These are phyloP conservation scores for Candida broadrunensis DNA, from an alignment of 805 yeast species.

Conservation along the genomic window DNA sequence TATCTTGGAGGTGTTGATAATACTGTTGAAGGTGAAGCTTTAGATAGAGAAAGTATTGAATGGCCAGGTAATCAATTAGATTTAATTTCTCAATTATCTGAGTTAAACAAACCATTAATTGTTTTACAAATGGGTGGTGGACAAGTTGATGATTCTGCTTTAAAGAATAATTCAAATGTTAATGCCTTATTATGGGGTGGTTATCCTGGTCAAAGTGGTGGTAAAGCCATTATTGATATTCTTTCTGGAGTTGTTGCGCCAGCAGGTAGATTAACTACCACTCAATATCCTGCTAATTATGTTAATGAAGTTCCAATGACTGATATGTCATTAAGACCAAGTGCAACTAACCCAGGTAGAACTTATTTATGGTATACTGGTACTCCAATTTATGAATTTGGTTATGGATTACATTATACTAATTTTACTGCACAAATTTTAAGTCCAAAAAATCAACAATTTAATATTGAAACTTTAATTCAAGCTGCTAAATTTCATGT, in stretches of 20 bases:
- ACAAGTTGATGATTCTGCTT: slow-evolving; percentile 4
- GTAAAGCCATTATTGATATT: slow-evolving; percentile 4
- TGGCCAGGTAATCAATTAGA: slow-evolving; percentile 7
- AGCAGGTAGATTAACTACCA: slow-evolving; percentile 8
- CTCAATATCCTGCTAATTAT: slow-evolving; percentile 6
- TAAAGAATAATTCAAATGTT: slow-evolving; percentile 7
- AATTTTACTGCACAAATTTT: slow-evolving; percentile 4
- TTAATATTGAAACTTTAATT: slow-evolving; percentile 1
- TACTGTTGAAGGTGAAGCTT: slow-evolving; percentile 5
- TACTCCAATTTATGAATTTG: slow-evolving; percentile 8
- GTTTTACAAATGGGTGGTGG: slow-evolving; percentile 6
- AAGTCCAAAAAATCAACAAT: not conserved
- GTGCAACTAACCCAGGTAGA: slow-evolving; percentile 6
- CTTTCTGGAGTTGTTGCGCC: slow-evolving; percentile 3
- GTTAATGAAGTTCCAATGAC: slow-evolving; percentile 5
- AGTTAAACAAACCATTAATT: slow-evolving; percentile 3
- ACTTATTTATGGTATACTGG: slow-evolving; percentile 6
- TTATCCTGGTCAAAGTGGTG: slow-evolving; percentile 9
- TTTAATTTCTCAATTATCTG: slow-evolving; percentile 3
- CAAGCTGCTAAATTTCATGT: not conserved
- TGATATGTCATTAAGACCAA: slow-evolving; percentile 6
- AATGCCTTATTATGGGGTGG: slow-evolving; percentile 6
- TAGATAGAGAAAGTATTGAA: slow-evolving; percentile 2
- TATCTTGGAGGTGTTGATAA: slow-evolving; percentile 5
- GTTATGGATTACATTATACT: slow-evolving; percentile 8